phyloP scores from a whole-genome alignment of 495 filamentous ascomycete species.

The Talaromyces nanjingensis region DNA sequence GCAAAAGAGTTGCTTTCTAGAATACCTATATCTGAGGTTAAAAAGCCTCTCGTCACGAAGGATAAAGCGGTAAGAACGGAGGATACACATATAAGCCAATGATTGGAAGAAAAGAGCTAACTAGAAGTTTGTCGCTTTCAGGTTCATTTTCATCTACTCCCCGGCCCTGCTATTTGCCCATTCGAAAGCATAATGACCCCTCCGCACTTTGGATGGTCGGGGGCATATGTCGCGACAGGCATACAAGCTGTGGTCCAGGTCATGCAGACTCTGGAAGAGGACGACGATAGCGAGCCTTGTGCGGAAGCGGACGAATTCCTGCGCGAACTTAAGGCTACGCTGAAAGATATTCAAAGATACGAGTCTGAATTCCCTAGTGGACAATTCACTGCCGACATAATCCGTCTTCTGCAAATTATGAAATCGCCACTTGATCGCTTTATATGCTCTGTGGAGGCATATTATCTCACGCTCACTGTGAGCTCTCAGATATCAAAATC shows the following conservation, averaged over 20 bases:
- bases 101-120: no score
- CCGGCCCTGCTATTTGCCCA: no score
- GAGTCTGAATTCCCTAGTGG: not conserved
- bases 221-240: not conserved
- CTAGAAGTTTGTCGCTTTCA: no score
- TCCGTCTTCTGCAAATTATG: not conserved
- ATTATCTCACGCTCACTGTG: not conserved
- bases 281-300: not conserved
- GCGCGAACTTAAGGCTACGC: not conserved
- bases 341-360: not conserved
- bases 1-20: no score
- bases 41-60: no score
- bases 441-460: not conserved
- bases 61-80: no score
- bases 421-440: not conserved
- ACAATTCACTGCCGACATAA: not conserved
- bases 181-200: no score
- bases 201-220: no score
- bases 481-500: not conserved
- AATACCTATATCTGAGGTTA: no score
- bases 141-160: no score
- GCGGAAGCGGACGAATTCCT: not conserved
- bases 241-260: not conserved
- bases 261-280: not conserved
- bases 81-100: no score